Percentiles rank a stretch among this genome's conserved stretches.
phyloP scores from a whole-genome alignment of 148 eudicot species.

The Pouteria glomerata region DNA sequence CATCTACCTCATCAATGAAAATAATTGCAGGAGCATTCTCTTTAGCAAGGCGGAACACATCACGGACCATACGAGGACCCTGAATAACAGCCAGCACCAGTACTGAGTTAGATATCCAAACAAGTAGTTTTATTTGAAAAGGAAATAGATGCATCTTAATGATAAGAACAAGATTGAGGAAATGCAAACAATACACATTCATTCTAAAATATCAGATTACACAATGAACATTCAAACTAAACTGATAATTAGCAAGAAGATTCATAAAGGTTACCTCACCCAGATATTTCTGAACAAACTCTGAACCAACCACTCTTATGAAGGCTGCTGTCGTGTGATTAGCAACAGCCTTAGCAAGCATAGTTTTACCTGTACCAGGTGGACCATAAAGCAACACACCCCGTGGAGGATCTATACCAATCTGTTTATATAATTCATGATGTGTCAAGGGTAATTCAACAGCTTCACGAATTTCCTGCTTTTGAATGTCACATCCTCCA shows the following conservation, averaged over 20 bases:
- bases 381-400: slow-evolving; percentile 44
- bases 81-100: slow-evolving; percentile 14
- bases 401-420: slow-evolving; percentile 44
- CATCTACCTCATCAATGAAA: slow-evolving; percentile 94
- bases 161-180: background rate
- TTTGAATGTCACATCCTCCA: slow-evolving; percentile 56
- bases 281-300: slow-evolving; percentile 34
- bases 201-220: background rate
- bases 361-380: slow-evolving; percentile 49
- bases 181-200: background rate
- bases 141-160: background rate
- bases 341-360: slow-evolving; percentile 47
- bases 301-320: slow-evolving; percentile 41
- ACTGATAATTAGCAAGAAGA: background rate
- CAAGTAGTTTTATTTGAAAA: background rate
- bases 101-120: background rate
- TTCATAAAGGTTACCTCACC: slow-evolving; percentile 20
- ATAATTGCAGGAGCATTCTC: slow-evolving; percentile 97
- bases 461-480: slow-evolving; percentile 55
- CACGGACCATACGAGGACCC: slow-evolving; percentile 99
- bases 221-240: background rate
- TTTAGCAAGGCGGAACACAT: slow-evolving; percentile 94
- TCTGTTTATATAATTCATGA: slow-evolving; percentile 41
- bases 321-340: slow-evolving; percentile 39
- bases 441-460: slow-evolving; percentile 45